Percentiles rank a stretch among this genome's conserved stretches.
Evolutionary conservation across 2,329 filamentous ascomycete species (phyloP).

Genomic region (Penicillium sp.): DNA sequence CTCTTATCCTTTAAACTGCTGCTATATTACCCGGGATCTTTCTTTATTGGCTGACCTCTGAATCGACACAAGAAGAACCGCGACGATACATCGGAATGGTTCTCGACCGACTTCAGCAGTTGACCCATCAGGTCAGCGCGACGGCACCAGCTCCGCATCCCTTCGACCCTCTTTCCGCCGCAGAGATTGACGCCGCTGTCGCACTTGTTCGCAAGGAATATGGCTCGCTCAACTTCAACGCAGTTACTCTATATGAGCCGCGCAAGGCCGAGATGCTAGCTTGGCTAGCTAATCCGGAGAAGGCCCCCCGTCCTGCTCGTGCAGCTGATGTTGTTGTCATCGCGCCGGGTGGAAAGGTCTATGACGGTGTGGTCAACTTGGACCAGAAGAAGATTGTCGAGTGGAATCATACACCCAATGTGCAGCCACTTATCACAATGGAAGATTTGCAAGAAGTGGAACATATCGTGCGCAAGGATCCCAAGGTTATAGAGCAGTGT

Average conservation of each 20-base stretch:
- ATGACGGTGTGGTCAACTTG: slow-evolving; percentile 77
- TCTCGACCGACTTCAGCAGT: slow-evolving; percentile 62
- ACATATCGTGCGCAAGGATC: slow-evolving; percentile 69
- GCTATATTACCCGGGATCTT: background rate
- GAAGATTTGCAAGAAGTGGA: slow-evolving; percentile 85
- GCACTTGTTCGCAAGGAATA: slow-evolving; percentile 67
- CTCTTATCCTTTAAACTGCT: background rate
- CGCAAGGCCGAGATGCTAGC: slow-evolving; percentile 78
- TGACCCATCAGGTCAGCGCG: slow-evolving; percentile 61
- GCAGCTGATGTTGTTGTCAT: slow-evolving; percentile 83
- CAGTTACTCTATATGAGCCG: slow-evolving; percentile 79
- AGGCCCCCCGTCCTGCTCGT: slow-evolving; percentile 62
- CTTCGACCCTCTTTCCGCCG: slow-evolving; percentile 70
- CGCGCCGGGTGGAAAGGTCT: slow-evolving; percentile 73
- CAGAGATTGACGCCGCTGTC: slow-evolving; percentile 72
- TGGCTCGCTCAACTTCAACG: slow-evolving; percentile 76
- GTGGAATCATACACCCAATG: slow-evolving; percentile 73
- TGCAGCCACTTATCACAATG: slow-evolving; percentile 89
- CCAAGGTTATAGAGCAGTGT: slow-evolving; percentile 88
- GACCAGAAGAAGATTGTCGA: slow-evolving; percentile 62
- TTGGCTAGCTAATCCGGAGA: slow-evolving; percentile 68
- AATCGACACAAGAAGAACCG: background rate
- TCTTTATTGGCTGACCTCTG: background rate
- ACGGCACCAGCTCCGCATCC: slow-evolving; percentile 61
- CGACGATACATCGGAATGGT: slow-evolving; percentile 46